A percentile compares a stretch with the other conserved stretches of the same genome.
Evolutionary conservation across 2,329 filamentous ascomycete species (phyloP).

Genomic region (Blastomyces emzantsi): DNA sequence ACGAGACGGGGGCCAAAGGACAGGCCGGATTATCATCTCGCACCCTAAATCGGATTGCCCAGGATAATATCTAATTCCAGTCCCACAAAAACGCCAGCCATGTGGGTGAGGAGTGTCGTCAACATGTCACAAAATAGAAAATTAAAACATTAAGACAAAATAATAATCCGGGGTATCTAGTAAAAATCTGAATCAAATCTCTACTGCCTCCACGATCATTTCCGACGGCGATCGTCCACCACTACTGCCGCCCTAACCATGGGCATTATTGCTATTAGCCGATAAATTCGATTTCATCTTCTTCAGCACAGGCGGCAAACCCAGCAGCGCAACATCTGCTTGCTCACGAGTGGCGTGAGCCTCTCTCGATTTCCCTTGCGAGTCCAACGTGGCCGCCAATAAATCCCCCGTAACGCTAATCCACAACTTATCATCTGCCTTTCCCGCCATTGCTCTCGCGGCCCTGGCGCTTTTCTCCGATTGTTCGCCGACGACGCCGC

Average conservation of each 20-base stretch:
- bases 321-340: constrained; percentile 34
- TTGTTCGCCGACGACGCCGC: constrained; percentile 70
- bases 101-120: neutral
- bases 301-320: constrained; percentile 31
- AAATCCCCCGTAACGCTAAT: constrained; percentile 72
- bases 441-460: constrained; percentile 57
- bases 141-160: neutral
- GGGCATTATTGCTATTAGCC: neutral
- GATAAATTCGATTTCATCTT: constrained; percentile 13
- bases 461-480: constrained; percentile 67
- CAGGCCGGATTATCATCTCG: neutral
- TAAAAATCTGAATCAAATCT: constrained; percentile 9
- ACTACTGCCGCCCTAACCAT: neutral
- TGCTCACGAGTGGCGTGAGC: constrained; percentile 40
- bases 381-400: constrained; percentile 64
- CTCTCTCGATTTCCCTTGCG: constrained; percentile 55
- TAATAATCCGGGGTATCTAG: neutral
- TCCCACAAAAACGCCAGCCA: neutral
- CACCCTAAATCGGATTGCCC: neutral
- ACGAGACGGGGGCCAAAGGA: neutral
- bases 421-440: constrained; percentile 64
- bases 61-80: neutral
- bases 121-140: neutral
- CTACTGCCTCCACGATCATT: constrained; percentile 12
- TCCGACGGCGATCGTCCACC: constrained; percentile 6